phyloP scores from a whole-genome alignment of 1,284 basidiomycete genomes.

The Clitocybe nebularis region DNA sequence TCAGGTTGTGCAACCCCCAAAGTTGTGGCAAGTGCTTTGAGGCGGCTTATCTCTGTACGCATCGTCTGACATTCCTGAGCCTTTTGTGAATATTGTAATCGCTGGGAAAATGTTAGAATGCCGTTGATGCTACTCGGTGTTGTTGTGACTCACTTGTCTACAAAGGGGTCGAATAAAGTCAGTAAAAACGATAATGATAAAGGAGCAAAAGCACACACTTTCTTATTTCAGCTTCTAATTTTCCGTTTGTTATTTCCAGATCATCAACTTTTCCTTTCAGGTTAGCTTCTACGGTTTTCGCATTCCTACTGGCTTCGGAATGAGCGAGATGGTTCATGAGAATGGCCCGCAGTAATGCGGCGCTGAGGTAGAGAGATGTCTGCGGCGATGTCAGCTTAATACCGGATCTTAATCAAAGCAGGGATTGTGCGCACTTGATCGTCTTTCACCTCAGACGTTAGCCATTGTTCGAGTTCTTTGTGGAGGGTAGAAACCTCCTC shows the following conservation, averaged over 20 bases:
- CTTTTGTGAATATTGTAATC: conserved; percentile 59
- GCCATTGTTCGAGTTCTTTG: conserved; percentile 70
- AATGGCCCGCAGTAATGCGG: conserved; percentile 71
- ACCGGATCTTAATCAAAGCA: conserved; percentile 6
- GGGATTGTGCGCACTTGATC: conserved; percentile 47
- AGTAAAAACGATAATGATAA: conserved; percentile 18
- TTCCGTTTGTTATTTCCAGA: conserved; percentile 49
- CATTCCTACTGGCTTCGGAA: conserved; percentile 63
- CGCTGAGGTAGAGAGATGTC: conserved; percentile 57
- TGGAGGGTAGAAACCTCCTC: conserved; percentile 74
- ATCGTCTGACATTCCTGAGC: conserved; percentile 65
- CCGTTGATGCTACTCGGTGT: conserved; percentile 18
- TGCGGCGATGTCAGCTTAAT: conserved; percentile 2
- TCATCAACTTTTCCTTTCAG: conserved; percentile 64
- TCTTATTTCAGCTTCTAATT: conserved; percentile 62
- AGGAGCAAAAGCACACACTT: conserved; percentile 33
- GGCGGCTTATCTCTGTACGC: conserved; percentile 58
- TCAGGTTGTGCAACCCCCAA: conserved; percentile 27
- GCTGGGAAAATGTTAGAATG: conserved; percentile 35
- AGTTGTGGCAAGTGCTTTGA: conserved; percentile 44
- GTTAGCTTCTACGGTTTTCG: conserved; percentile 55
- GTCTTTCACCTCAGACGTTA: conserved; percentile 55
- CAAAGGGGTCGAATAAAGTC: conserved; percentile 15
- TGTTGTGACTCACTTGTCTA: conserved; percentile 51
- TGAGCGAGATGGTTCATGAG: conserved; percentile 76